Evolutionary conservation across 352 stramenopile genomes (phyloP).

Genomic region (Phytophthora ramorum): DNA sequence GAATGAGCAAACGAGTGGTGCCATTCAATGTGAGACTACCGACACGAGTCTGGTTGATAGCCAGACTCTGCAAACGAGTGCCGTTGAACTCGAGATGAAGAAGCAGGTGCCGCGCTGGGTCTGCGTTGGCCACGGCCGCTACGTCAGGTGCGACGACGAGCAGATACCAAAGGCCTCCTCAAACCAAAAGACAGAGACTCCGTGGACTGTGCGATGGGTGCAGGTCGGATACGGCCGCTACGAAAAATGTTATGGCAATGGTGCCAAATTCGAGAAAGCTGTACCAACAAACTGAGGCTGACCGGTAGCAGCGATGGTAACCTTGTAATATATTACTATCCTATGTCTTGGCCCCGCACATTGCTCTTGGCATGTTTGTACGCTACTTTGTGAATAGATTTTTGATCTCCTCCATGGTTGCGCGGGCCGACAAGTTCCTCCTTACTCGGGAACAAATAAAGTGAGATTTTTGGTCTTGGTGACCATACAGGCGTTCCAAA

Average conservation of each 20-base stretch:
- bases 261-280: conserved; percentile 13
- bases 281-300: not conserved
- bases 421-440: too few relatives aligned
- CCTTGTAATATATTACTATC: too few relatives aligned
- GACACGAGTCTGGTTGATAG: not conserved
- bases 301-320: too few relatives aligned
- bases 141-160: conserved; percentile 7
- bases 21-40: not conserved
- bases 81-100: not conserved
- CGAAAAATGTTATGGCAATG: conserved; percentile 22
- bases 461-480: too few relatives aligned
- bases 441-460: too few relatives aligned
- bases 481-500: too few relatives aligned
- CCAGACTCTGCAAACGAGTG: not conserved
- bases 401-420: too few relatives aligned
- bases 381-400: too few relatives aligned
- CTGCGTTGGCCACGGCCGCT: conserved; percentile 24
- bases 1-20: not conserved
- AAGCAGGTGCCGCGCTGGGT: conserved; percentile 21
- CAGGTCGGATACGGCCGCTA: conserved; percentile 28
- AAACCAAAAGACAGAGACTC: not conserved
- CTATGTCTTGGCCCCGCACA: too few relatives aligned
- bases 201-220: conserved; percentile 19
- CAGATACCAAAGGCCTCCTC: not conserved
- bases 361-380: too few relatives aligned